A percentile compares a stretch with the other conserved stretches of the same genome.
Evolutionary conservation across 495 filamentous ascomycete species (phyloP).

Genomic region (Aspergillus taichungensis): DNA sequence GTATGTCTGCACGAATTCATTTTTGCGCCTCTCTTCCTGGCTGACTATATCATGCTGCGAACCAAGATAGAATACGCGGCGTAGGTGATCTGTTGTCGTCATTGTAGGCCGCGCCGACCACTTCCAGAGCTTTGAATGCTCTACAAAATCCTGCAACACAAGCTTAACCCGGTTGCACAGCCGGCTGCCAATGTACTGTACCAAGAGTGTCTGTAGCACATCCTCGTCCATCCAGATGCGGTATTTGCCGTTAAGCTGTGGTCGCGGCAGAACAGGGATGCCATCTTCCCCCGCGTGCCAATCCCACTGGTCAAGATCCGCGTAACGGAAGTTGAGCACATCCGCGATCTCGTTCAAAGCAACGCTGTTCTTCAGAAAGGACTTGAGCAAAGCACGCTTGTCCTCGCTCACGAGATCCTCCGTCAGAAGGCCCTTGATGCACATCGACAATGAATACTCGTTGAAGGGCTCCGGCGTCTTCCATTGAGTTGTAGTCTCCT

Average conservation of each 20-base stretch:
- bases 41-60: neutral
- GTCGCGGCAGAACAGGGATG: conserved; percentile 38
- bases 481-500: conserved; percentile 1
- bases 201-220: conserved; percentile 51
- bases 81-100: conserved; percentile 9
- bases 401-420: conserved; percentile 48
- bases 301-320: conserved; percentile 44
- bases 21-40: conserved; percentile 13
- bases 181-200: conserved; percentile 49
- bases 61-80: conserved; percentile 20
- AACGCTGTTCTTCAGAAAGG: conserved; percentile 39
- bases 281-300: conserved; percentile 39
- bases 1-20: conserved; percentile 22
- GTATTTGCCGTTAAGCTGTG: conserved; percentile 46
- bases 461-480: conserved; percentile 28
- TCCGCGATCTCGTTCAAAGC: conserved; percentile 48
- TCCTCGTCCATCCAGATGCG: conserved; percentile 53
- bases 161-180: conserved; percentile 44
- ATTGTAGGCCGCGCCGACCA: conserved; percentile 17
- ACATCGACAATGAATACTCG: conserved; percentile 22
- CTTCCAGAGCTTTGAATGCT: conserved; percentile 33
- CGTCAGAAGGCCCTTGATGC: conserved; percentile 39
- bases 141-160: conserved; percentile 33
- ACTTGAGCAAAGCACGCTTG: conserved; percentile 42
- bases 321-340: conserved; percentile 52